Conservation (phyloP, 768 basidiomycete species). For the Hygrophorus pudorinus region DNA sequence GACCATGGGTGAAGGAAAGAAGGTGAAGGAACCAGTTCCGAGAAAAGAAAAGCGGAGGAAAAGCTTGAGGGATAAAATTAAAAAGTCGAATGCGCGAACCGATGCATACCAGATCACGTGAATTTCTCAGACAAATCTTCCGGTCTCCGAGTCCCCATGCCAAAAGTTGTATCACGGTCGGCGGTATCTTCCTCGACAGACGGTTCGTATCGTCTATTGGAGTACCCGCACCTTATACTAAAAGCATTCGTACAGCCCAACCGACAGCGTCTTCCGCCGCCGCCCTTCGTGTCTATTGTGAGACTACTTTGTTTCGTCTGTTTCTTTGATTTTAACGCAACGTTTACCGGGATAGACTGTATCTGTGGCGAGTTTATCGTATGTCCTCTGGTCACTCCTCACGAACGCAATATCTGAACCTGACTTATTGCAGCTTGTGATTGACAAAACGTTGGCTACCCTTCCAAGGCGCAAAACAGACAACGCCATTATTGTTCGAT, state of each 20-base stretch:
- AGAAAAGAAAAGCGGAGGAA: not conserved
- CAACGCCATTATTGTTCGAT: constrained; percentile 69
- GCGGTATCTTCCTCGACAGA: constrained; percentile 84
- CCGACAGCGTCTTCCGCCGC: constrained; percentile 74
- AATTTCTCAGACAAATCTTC: too few relatives aligned
- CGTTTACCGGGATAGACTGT: constrained; percentile 44
- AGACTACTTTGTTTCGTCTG: constrained; percentile 18
- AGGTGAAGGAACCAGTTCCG: constrained; percentile 1
- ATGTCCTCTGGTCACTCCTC: constrained; percentile 19
- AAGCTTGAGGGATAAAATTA: not conserved
- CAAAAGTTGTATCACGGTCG: constrained; percentile 85
- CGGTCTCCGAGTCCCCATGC: constrained; percentile 44
- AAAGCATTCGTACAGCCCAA: constrained; percentile 36
- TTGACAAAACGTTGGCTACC: constrained; percentile 61
- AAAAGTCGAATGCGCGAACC: too few relatives aligned
- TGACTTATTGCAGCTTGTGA: constrained; percentile 49
- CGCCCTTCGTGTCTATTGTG: constrained; percentile 75
- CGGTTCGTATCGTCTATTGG: constrained; percentile 34
- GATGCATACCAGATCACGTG: too few relatives aligned
- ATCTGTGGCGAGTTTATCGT: constrained; percentile 85
- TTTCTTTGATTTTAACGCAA: constrained; percentile 9
- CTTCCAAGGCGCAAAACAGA: constrained; percentile 71
- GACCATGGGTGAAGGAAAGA: constrained; percentile 25
- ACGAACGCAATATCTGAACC: not conserved
- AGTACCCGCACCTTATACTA: not conserved